These are phyloP conservation scores for Penicillium cosmopolitanum DNA, from an alignment of 495 filamentous ascomycete genomes.

Conservation along the genomic window DNA sequence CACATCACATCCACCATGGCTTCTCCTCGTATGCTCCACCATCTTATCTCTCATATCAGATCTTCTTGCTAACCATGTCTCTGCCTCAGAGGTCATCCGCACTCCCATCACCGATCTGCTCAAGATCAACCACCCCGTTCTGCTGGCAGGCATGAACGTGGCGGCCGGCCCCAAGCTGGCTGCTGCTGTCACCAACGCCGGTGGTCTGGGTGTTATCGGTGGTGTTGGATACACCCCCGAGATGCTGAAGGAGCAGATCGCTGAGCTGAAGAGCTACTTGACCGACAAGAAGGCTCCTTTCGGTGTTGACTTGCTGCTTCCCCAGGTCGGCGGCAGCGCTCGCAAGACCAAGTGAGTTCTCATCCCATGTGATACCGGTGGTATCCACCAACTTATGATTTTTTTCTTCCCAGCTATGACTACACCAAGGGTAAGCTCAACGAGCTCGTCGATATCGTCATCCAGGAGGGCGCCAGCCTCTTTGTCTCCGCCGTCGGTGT, in stretches of 20 bases:
- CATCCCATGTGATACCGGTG: neutral
- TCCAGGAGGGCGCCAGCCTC: conserved; percentile 84
- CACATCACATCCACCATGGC: conserved; percentile 61
- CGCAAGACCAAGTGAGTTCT: conserved; percentile 85
- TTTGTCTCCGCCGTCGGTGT: conserved; percentile 98
- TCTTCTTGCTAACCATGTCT: neutral
- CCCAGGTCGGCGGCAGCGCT: conserved; percentile 91
- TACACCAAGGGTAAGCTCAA: conserved; percentile 99
- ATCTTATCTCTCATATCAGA: neutral
- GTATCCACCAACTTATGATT: conserved; percentile 21
- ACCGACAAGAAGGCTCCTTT: conserved; percentile 97
- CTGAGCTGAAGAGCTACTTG: conserved; percentile 88
- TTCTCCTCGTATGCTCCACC: conserved; percentile 71
- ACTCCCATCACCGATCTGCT: conserved; percentile 92
- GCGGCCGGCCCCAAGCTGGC: conserved; percentile 96
- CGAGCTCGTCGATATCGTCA: conserved; percentile 88
- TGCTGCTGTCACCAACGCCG: conserved; percentile 95
- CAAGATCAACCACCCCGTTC: conserved; percentile 93
- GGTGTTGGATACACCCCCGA: conserved; percentile 96
- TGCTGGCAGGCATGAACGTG: conserved; percentile 99
- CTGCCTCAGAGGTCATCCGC: conserved; percentile 73
- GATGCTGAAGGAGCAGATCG: conserved; percentile 93
- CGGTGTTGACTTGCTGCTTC: conserved; percentile 92
- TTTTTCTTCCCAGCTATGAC: conserved; percentile 72
- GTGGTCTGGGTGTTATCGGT: conserved; percentile 94